Percentiles rank a stretch among this genome's conserved stretches.
phyloP scores from a whole-genome alignment of 1,139 yeast species.

The Geotrichum phurueaensis region DNA sequence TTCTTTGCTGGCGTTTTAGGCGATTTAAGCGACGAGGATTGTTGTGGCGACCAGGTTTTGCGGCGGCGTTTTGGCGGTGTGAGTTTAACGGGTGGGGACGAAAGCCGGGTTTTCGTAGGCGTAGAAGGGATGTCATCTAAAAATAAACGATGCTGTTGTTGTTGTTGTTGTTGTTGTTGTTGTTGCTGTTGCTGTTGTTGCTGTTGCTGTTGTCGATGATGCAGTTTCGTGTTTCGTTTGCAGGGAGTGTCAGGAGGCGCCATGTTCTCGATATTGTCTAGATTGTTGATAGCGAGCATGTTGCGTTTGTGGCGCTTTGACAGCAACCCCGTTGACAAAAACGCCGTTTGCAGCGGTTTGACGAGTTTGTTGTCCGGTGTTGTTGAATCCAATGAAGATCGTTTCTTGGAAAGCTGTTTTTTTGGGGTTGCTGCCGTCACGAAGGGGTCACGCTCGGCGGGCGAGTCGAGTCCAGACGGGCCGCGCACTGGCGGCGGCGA shows the following conservation, averaged over 20 bases:
- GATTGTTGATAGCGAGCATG: neutral
- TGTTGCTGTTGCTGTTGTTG: constrained; percentile 36
- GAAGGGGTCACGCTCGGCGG: neutral
- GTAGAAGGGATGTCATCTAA: neutral
- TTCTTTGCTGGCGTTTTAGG: constrained; percentile 31
- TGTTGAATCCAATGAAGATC: constrained; percentile 23
- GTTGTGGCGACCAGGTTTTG: neutral
- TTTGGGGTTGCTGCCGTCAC: neutral
- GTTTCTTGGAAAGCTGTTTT: neutral
- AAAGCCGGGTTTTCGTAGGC: neutral
- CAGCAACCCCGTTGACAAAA: constrained; percentile 65
- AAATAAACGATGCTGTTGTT: neutral
- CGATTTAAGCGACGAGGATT: constrained; percentile 17
- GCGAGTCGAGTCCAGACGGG: neutral
- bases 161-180: constrained; percentile 1
- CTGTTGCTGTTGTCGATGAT: constrained; percentile 36
- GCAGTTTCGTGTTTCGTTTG: constrained; percentile 35
- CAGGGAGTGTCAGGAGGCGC: constrained; percentile 76
- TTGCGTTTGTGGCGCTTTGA: constrained; percentile 46
- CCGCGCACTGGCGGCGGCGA: neutral
- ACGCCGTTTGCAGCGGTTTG: constrained; percentile 84
- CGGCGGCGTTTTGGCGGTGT: constrained; percentile 7
- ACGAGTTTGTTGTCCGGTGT: constrained; percentile 60
- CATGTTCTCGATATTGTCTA: constrained; percentile 10
- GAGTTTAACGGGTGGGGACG: neutral